Percentiles rank a stretch among this genome's conserved stretches.
Evolutionary conservation across 2,329 filamentous ascomycete species (phyloP).

Genomic region (Fonsecaea pedrosoi): DNA sequence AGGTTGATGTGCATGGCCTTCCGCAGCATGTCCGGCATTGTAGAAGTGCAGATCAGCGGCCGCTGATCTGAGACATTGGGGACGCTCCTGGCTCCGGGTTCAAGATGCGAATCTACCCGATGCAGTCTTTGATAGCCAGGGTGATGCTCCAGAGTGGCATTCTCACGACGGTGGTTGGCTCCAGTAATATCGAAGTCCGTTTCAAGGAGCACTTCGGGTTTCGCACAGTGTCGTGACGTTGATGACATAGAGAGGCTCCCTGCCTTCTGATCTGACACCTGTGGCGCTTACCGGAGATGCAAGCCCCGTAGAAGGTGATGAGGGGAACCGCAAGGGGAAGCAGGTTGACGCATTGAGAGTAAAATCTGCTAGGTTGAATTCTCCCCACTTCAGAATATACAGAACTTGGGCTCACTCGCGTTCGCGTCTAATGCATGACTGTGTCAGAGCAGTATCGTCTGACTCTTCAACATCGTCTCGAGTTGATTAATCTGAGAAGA

Average conservation of each 20-base stretch:
- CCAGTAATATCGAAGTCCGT: background rate
- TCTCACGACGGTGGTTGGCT: background rate
- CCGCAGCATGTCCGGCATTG: too few species aligned
- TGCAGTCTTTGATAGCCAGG: background rate
- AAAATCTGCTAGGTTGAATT: background rate
- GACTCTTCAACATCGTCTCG: background rate
- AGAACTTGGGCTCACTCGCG: background rate
- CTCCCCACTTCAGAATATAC: too few species aligned
- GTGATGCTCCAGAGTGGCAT: background rate
- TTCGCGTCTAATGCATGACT: background rate
- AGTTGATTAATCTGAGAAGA: background rate
- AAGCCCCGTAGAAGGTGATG: background rate
- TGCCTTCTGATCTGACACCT: background rate
- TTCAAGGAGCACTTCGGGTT: background rate
- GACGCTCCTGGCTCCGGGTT: background rate
- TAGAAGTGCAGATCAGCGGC: too few species aligned
- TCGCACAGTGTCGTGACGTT: background rate
- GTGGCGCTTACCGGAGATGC: background rate
- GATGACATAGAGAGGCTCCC: background rate
- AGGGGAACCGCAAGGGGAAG: background rate
- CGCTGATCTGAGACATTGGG: background rate
- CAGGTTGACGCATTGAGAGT: background rate
- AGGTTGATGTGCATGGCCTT: too few species aligned
- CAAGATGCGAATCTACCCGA: background rate
- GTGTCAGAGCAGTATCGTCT: background rate